Percentiles rank a stretch among this genome's conserved stretches.
phyloP scores from a whole-genome alignment of 1,139 yeast species.

The Sugiyamaella xylanicola region DNA sequence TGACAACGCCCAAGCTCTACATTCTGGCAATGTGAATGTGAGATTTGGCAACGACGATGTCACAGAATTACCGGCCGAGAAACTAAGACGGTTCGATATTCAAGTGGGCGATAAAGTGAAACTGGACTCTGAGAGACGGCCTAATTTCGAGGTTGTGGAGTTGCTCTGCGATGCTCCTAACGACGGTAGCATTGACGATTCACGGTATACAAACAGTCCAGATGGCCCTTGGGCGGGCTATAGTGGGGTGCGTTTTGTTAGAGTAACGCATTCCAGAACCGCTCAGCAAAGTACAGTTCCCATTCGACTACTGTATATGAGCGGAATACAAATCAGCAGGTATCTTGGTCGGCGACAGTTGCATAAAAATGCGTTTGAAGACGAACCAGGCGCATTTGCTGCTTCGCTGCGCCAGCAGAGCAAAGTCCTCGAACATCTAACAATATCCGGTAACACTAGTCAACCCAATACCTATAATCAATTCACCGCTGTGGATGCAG shows the following conservation, averaged over 20 bases:
- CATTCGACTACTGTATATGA: constrained; percentile 28
- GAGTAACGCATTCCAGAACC: constrained; percentile 13
- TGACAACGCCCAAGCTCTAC: not conserved
- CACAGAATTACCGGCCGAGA: constrained; percentile 21
- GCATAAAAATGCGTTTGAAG: constrained; percentile 20
- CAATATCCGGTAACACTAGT: not conserved
- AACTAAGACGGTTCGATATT: constrained; percentile 25
- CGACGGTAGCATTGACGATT: not conserved
- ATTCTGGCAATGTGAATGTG: constrained; percentile 16
- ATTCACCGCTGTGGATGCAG: not conserved
- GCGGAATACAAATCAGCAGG: constrained; percentile 26
- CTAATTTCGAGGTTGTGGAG: constrained; percentile 24
- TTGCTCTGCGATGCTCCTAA: constrained; percentile 6
- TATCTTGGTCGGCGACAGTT: constrained; percentile 25
- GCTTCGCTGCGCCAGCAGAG: constrained; percentile 3
- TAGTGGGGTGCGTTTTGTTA: constrained; percentile 22
- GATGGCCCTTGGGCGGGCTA: constrained; percentile 11
- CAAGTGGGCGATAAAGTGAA: constrained; percentile 28
- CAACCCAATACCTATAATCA: not conserved
- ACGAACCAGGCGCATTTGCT: not conserved
- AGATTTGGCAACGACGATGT: constrained; percentile 29
- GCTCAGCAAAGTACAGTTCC: constrained; percentile 21
- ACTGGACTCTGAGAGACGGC: constrained; percentile 23
- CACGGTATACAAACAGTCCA: not conserved
- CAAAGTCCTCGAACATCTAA: not conserved